A percentile compares a stretch with the other conserved stretches of the same genome.
Evolutionary conservation across 306 rosid species (phyloP).

Genomic region (Mimosa pudica): DNA sequence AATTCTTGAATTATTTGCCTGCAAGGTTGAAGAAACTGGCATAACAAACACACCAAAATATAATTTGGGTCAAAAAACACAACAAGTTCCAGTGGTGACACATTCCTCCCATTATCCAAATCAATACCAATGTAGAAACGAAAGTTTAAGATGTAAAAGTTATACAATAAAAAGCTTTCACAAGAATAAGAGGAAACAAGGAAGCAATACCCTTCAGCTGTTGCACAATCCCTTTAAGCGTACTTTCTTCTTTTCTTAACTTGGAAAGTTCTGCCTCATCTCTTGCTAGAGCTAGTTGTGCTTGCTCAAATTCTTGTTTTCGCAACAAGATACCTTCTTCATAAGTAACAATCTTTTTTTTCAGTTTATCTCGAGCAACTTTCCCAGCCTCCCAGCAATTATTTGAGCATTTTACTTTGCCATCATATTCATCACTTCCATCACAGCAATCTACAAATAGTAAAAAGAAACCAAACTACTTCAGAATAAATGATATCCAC

Average conservation of each 20-base stretch:
- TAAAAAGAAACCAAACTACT: slow-evolving; percentile 32
- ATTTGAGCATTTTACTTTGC: slow-evolving; percentile 75
- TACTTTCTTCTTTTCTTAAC: slow-evolving; percentile 72
- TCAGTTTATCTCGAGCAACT: slow-evolving; percentile 79
- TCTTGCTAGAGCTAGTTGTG: slow-evolving; percentile 57
- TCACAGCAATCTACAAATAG: slow-evolving; percentile 87
- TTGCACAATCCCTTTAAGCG: slow-evolving; percentile 73
- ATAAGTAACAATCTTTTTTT: slow-evolving; percentile 71
- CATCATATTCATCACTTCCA: slow-evolving; percentile 90
- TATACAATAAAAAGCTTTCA: slow-evolving; percentile 25
- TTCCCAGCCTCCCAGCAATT: slow-evolving; percentile 98
- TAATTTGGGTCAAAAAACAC: not conserved
- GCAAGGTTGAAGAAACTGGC: not conserved
- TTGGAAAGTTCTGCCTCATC: slow-evolving; percentile 72
- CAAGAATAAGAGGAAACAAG: slow-evolving; percentile 30
- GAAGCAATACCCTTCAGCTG: slow-evolving; percentile 72
- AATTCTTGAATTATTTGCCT: not conserved
- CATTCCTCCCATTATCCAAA: not conserved
- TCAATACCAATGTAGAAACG: not conserved
- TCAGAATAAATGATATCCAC: slow-evolving; percentile 15
- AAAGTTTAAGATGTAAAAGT: not conserved
- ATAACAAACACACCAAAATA: not conserved
- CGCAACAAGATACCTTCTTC: slow-evolving; percentile 75
- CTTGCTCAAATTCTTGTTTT: slow-evolving; percentile 69
- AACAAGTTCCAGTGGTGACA: not conserved